Evolutionary conservation across 2,329 filamentous ascomycete species (phyloP), one percentile per base, ranked within the genome.

Genomic region (Macroventuria anomochaeta): DNA sequence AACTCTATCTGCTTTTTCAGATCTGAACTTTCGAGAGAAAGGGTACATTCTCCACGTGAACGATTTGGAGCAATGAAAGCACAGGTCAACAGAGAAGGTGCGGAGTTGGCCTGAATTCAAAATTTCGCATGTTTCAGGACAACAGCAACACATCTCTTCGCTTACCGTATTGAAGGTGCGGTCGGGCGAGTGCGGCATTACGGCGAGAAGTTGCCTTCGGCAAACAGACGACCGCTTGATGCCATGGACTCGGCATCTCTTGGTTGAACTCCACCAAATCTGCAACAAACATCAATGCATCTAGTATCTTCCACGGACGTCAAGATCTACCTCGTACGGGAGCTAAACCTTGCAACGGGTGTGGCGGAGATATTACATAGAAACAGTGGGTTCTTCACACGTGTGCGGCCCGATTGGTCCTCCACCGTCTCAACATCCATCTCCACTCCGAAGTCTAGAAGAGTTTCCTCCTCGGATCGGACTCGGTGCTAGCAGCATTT

Each of bases 401-500:
- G 46, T 55, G 36, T 34, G 44, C 33, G 44, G 39, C 44, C 46
- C 44, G 33, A 53, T 40, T 49, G 17, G 32, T 39, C 28, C n/a
- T 25, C 20, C 8, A 33, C 23, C 38, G 23, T 34, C 21, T 21
- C 39, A 49, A 49, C 44, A 39, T 49, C 7, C n/a, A 41, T 36
- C 39, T 21, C 44, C 44, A 36, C 51, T 21, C 41, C 46, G 41
- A 55, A 28, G n/a, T 32, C 25, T 7, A 41, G 23, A 37, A 32
- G 31, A 50, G 28, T 38, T 28, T 37, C 18, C 10, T 17, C n/a
- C 37, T 50, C 46, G 53, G 53, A 46, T 51, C 41, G 41, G 41
- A 10, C 53, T 55, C 53, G 53, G 53, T 55, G 36, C 28, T 55
- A 46, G 36, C 46, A 21, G 12, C 15, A 25, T 6, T 34, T 32